A percentile compares a stretch with the other conserved stretches of the same genome.
These are phyloP conservation scores for Micractinium sp. DNA, from an alignment of 139 green algal genomes.

Conservation along the genomic window DNA sequence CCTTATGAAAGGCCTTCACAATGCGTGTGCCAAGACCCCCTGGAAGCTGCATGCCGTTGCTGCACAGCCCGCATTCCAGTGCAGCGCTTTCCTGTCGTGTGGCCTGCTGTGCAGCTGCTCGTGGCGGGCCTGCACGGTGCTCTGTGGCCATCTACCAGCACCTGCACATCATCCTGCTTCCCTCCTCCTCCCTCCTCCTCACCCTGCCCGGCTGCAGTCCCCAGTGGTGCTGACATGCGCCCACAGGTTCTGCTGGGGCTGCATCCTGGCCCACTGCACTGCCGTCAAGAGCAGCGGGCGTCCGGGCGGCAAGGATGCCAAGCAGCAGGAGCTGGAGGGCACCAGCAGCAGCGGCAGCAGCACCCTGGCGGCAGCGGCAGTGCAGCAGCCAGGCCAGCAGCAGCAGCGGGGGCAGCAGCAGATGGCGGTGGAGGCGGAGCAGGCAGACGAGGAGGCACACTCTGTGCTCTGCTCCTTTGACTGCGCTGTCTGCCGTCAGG, in stretches of 20 bases:
- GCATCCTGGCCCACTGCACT: slow-evolving; percentile 65
- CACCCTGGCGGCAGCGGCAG: background rate
- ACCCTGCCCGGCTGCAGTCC: slow-evolving; percentile 14
- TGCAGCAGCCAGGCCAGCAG: slow-evolving; percentile 1
- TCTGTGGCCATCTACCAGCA: no score
- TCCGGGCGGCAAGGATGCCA: background rate
- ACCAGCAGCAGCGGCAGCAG: background rate
- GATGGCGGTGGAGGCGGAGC: slow-evolving; percentile 15
- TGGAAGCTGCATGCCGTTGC: no score
- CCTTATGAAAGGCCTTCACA: no score
- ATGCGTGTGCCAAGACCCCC: no score
- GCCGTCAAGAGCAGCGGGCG: background rate
- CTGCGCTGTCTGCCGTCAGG: slow-evolving; percentile 80
- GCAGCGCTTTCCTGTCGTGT: no score
- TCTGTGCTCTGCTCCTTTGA: slow-evolving; percentile 53
- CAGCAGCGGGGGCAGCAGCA: slow-evolving; percentile 3
- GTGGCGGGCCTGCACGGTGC: no score
- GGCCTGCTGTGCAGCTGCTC: no score
- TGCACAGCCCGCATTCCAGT: no score
- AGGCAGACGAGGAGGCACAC: slow-evolving; percentile 27
- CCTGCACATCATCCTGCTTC: background rate
- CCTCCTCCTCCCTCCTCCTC: background rate
- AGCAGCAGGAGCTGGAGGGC: background rate
- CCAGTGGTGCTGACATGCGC: slow-evolving; percentile 88
- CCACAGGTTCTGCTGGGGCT: slow-evolving; percentile 90